Percentiles rank a stretch among this genome's conserved stretches.
Conservation (phyloP, 768 basidiomycete genomes). For the Hericium erinaceus region DNA sequence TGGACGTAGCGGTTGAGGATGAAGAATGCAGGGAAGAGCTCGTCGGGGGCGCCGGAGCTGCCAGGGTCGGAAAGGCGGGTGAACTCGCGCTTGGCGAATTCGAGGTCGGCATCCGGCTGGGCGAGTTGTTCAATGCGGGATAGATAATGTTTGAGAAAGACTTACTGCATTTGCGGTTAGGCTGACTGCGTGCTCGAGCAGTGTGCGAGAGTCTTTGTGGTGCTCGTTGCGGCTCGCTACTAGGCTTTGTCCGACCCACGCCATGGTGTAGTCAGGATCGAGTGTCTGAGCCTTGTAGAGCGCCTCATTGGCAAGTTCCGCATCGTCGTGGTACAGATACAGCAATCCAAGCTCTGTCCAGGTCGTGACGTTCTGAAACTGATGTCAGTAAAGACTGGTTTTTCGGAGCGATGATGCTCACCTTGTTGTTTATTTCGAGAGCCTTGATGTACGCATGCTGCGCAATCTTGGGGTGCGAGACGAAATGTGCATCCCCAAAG, state of each 20-base stretch:
- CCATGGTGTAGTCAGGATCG: constrained; percentile 80
- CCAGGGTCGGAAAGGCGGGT: constrained; percentile 21
- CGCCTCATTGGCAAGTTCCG: constrained; percentile 77
- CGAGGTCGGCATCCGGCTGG: constrained; percentile 77
- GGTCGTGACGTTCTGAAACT: constrained; percentile 49
- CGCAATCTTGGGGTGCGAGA: constrained; percentile 56
- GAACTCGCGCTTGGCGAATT: constrained; percentile 59
- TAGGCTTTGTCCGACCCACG: constrained; percentile 88
- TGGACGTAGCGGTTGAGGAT: constrained; percentile 69
- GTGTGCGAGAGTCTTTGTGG: constrained; percentile 46
- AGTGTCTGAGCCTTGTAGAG: constrained; percentile 83
- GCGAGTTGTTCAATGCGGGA: constrained; percentile 5
- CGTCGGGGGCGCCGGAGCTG: constrained; percentile 20
- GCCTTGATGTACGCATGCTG: constrained; percentile 92
- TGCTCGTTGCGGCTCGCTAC: constrained; percentile 56
- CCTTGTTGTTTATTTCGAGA: constrained; percentile 80
- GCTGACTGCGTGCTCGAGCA: constrained; percentile 67
- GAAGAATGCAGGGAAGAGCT: constrained; percentile 73
- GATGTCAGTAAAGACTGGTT: constrained; percentile 3
- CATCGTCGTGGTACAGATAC: constrained; percentile 71
- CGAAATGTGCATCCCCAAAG: constrained; percentile 65
- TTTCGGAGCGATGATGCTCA: constrained; percentile 21
- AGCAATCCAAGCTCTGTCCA: constrained; percentile 90
- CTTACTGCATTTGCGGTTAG: constrained; percentile 50
- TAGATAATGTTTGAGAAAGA: not conserved